A percentile compares a stretch with the other conserved stretches of the same genome.
phyloP scores from a whole-genome alignment of 139 green algal species.

The Zygnema circumcarinatum region DNA sequence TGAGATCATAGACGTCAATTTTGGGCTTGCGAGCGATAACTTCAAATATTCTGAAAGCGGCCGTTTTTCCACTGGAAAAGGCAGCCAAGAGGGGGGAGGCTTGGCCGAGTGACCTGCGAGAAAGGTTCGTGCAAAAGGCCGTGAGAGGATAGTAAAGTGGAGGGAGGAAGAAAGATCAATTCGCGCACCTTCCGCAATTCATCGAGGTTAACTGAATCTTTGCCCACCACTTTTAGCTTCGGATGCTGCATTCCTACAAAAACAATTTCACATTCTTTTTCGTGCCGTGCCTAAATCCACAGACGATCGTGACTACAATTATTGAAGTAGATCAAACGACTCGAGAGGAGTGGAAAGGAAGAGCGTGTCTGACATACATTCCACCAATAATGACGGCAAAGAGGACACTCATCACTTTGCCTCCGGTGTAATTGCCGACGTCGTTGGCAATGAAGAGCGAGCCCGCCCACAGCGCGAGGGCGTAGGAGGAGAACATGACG shows the following conservation, averaged over 20 bases:
- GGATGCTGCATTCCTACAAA: no score
- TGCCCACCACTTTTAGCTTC: no score
- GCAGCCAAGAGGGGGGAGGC: conserved; percentile 37
- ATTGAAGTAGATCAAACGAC: no score
- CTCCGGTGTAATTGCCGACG: conserved; percentile 35
- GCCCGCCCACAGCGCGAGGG: conserved; percentile 55
- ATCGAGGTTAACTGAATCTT: not conserved
- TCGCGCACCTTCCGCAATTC: not conserved
- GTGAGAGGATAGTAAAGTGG: not conserved
- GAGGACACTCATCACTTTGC: conserved; percentile 40
- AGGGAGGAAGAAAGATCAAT: not conserved
- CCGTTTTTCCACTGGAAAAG: conserved; percentile 35
- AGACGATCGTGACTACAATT: no score
- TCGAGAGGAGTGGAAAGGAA: no score
- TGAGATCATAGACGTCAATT: conserved; percentile 31
- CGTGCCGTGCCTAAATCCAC: no score
- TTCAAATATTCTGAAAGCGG: conserved; percentile 56
- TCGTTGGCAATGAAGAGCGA: conserved; percentile 45
- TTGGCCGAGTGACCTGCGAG: conserved; percentile 50
- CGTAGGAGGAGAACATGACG: conserved; percentile 56
- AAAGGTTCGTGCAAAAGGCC: not conserved
- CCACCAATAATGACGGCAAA: conserved; percentile 50
- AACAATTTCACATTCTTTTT: no score
- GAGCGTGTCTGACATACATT: no score
- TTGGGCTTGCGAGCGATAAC: conserved; percentile 45